Evolutionary conservation across 164 flowering plant genomes (phyloP), one percentile per base, ranked within the genome.

Genomic region (Hamamelis virginiana): DNA sequence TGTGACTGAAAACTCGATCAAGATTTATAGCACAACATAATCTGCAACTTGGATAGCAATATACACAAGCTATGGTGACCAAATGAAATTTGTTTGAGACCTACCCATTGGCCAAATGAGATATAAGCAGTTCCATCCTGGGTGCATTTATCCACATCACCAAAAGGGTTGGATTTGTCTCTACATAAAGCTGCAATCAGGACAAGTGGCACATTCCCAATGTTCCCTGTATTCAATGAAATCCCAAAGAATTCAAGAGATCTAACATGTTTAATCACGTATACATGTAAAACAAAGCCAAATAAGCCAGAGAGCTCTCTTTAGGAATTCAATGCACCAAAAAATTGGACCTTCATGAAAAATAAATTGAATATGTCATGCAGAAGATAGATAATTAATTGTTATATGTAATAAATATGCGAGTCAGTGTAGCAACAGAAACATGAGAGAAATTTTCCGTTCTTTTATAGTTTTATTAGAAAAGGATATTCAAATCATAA

Each of bases 91-190:
- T 28, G 14, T 6, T 21, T 28, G 58, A 62, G 55, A 71, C 90
- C 38, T 81, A 92, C 99, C 99, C 99, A 95, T 75, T 95, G 98
- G 65, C 99, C 99, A 76, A 91, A 95, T 59, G 99, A 87, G 56
- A 92, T 92, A 67, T 95, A 95, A 1, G 99, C 99, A 81, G 85
- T 92, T 45, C 98, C 98, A 78, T 91, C 86, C 78, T 82, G 79
- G 68, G 81, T 82, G 74, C 99, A 95, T 75, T 76, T 84, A 0
- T 79, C 84, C 15, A 86, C 64, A 64, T 91, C 94, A 28, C 97
- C 98, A 75, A 95, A 95, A 27, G 99, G 99, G 65, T 95, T 95
- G 67, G 85, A 78, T 68, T 77, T 78, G 79, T 92, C 99, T 71
- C 98, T 86, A 66, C 99, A 95, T 73, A 95, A 78, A 71, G 99